Evolutionary conservation across 371 early-diverging fungal species (phyloP), one percentile per base, ranked within the genome.

Genomic region (Lichtheimia ornata): DNA sequence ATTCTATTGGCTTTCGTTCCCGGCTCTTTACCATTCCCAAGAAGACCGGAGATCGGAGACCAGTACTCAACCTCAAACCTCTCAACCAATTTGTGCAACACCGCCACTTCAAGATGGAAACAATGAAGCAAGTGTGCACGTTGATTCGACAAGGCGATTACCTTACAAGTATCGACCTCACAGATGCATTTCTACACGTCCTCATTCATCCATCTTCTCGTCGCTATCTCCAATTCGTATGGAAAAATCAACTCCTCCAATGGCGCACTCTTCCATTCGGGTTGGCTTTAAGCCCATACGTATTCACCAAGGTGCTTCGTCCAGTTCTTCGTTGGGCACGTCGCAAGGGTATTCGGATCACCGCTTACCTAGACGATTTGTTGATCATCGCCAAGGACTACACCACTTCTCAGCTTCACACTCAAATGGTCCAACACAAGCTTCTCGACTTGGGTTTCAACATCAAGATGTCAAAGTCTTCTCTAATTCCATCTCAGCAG

Each of bases 221-320:
- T 22, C 53, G 57, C 7, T 74, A 61, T 13, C 50, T 74, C 1
- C 68, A 59, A 0, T 72, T 73, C 41, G 9, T 27, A 17, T 67
- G 69, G 70, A 42, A 59, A 22, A 63, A 50, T 17, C 17, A 53
- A 4, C 30, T 56, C 0, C 73, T 53, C 59, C 73, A 72, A 42
- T 74, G 66, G 59, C 25, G 64, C 11, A 54, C 63, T 0, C 69
- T 73, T 1, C 71, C 70, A 0, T 75, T 76, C 54, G 74, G 79
- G 4, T 62, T 80, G 1, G 69, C 69, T n/a, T 22, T 69, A 0
- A 56, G 62, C 14, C 77, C 77, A 2, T 53, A 63, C 41, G 58
- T 76, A 2, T 81, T 77, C 61, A 71, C 70, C 50, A 72, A 73
- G 57, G 24, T 72, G 4, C 35, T 61, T 14, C 43, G 52, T 4